Evolutionary conservation across 371 early-diverging fungal species (phyloP), one percentile per base, ranked within the genome.

Genomic region (Zopfochytrium polystomum): DNA sequence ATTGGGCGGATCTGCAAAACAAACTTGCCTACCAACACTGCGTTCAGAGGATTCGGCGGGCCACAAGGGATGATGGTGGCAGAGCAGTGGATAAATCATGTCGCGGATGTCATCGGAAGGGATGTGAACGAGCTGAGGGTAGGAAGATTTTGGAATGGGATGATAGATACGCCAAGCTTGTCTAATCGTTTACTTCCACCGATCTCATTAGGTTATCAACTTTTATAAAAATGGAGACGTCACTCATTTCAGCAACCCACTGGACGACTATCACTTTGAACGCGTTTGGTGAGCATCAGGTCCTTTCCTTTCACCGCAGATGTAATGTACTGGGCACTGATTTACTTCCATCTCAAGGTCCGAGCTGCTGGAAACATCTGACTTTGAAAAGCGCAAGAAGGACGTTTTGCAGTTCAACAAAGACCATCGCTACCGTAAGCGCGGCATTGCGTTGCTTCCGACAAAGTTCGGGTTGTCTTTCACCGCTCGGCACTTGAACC

Each of bases 401-500:
- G 78, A 70, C 5, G 73, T 89, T 9, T 77, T 80, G 30, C 80
- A 67, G 31, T 89, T 82, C 68, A 90, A 90, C 73, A 62, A 62
- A 26, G 45, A 32, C 13, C 74, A 87, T 69, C 82, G 75, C 43
- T 85, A 78, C 76, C 76, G 79, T 50, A 89, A 89, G 78, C 77
- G 89, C 27, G 90, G 90, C 15, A 75, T 90, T 32, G 66, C 82
- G 2, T 42, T 84, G 38, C 72, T 88, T 63, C 89, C 90, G 0
- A 88, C 89, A 51, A 89, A 88, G 75, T 85, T 87, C 64, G 88
- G 87, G 55, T 74, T 88, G 34, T 79, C 87, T 15, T 88, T 84
- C 66, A 81, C 82, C 9, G 80, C 75, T 23, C 72, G 82, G 31
- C 77, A 72, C 57, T 72, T 87, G 3, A 89, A 90, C 73, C 91